Conservation (phyloP, 2,329 filamentous ascomycete genomes). For the Zalaria obscura region DNA sequence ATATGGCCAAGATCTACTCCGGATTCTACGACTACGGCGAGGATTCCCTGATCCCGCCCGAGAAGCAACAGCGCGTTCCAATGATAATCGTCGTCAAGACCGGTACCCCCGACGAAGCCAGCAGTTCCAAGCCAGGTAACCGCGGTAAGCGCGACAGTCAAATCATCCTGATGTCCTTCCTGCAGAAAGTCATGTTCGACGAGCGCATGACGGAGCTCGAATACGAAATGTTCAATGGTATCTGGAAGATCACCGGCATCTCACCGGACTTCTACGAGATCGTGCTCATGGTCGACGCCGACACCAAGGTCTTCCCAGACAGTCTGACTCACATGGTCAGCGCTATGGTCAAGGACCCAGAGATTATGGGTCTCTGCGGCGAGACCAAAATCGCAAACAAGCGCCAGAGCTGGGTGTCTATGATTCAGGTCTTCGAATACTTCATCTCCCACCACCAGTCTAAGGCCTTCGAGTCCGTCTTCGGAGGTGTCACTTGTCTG, state of each 20-base stretch:
- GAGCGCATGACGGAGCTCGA: conserved; percentile 99
- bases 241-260: conserved; percentile 98
- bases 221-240: conserved; percentile 98
- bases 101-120: conserved; percentile 76
- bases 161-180: conserved; percentile 97
- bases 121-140: conserved; percentile 80
- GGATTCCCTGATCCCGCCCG: conserved; percentile 60
- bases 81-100: conserved; percentile 97
- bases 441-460: conserved; percentile 96
- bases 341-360: conserved; percentile 96
- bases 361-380: conserved; percentile 97
- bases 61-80: conserved; percentile 91
- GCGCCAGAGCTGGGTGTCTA: conserved; percentile 82
- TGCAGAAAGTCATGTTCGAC: conserved; percentile 99
- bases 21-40: conserved; percentile 96
- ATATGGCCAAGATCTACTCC: conserved; percentile 97
- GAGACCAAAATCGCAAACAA: conserved; percentile 99
- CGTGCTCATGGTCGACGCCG: conserved; percentile 97
- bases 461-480: conserved; percentile 96
- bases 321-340: conserved; percentile 97
- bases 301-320: conserved; percentile 98
- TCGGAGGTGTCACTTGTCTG: conserved; percentile 96
- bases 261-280: conserved; percentile 97
- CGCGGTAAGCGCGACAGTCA: conserved; percentile 98
- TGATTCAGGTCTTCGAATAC: conserved; percentile 98